A percentile compares a stretch with the other conserved stretches of the same genome.
phyloP scores from a whole-genome alignment of 345 rosid genomes.

The Pistacia atlantica region DNA sequence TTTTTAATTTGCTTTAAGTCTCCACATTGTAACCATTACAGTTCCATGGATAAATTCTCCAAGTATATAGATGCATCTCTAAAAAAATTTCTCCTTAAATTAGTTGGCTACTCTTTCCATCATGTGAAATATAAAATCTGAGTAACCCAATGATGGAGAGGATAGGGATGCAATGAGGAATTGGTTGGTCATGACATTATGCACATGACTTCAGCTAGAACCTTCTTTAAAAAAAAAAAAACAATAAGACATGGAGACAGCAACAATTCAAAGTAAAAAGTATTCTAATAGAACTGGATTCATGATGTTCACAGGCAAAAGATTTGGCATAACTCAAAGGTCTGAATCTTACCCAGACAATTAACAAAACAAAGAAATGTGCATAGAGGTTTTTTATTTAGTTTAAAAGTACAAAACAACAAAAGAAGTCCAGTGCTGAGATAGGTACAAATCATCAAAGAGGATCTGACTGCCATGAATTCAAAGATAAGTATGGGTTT shows the following conservation, averaged over 20 bases:
- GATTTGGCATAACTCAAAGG: neutral
- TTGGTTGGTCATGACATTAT: no score
- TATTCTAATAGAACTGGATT: neutral
- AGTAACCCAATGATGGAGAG: neutral
- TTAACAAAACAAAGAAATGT: neutral
- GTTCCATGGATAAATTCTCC: neutral
- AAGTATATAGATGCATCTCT: neutral
- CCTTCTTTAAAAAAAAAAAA: neutral
- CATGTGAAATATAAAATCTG: neutral
- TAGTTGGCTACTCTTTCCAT: neutral
- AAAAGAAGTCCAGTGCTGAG: neutral
- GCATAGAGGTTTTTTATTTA: neutral
- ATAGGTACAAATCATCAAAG: no score
- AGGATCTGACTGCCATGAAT: neutral
- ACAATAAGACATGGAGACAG: neutral
- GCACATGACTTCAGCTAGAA: conserved; percentile 1
- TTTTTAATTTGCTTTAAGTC: neutral
- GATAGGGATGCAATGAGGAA: neutral
- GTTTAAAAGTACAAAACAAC: neutral
- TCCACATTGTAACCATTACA: neutral
- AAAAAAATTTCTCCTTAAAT: neutral
- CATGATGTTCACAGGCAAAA: neutral
- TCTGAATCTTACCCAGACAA: neutral
- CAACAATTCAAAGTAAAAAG: neutral
- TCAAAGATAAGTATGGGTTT: neutral